Evolutionary conservation across 768 basidiomycete genomes (phyloP), one percentile per base, ranked within the genome.

Genomic region (Rubroboletus pulcherrimus): DNA sequence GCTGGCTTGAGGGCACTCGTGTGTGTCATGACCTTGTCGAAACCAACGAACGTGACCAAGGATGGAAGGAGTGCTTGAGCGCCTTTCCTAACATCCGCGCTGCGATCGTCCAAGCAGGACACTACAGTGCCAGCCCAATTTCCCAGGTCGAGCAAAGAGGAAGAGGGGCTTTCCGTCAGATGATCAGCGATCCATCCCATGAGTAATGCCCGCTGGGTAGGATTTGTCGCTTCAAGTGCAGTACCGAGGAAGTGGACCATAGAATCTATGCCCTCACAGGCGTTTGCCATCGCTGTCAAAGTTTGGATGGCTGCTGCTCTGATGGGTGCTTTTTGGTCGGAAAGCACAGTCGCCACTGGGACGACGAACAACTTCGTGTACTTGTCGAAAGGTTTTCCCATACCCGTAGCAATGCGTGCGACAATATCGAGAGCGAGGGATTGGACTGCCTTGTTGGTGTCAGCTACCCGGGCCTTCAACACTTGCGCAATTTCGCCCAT

Each of bases 361-460:
- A 83, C 71, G 9, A 83, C 81, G 63, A 94, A 89, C 53, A 92
- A 76, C 33, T 88, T 86, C 3, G 82, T 79, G 64, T 96, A 81
- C 70, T 91, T 96, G 65, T 98, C 96, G 66, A 99, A 98, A 2
- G 91, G 83, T 67, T 89, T 93, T 40, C 93, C 94, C 93, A 99
- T 98, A 2, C 93, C 95, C 2, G 80, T 83, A 7, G 97, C 93
- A 59, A 98, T 85, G 33, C 92, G 89, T 35, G 87, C 81, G 51
- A 98, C 85, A 53, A 96, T 88, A 66, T 96, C 93, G 21, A 99
- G 81, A 24, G 96, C 90, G 44, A 97, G 79, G 14, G 79, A 76
- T 71, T 98, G 97, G 34, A 98, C 95, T 9, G 90, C 84, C 67
- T 98, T 93, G 75, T 99, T 99, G 43, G 90, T 87, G 71, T 99